Conservation (phyloP, 768 basidiomycete species). For the Tremella mesenterica region DNA sequence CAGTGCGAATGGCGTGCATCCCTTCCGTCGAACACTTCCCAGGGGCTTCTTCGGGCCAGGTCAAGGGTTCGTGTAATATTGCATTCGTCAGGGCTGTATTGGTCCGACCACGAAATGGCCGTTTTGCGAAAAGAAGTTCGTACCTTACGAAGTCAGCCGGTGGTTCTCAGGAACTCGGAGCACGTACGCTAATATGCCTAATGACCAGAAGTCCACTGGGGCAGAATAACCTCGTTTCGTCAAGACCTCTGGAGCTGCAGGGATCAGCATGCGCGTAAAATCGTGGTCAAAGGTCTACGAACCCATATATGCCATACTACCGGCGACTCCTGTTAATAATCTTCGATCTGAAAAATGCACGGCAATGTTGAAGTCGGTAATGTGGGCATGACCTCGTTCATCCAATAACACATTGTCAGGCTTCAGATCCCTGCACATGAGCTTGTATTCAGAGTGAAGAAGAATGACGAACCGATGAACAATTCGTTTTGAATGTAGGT, state of each 20-base stretch:
- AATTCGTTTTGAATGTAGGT: slow-evolving; percentile 83
- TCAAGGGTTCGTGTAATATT: slow-evolving; percentile 75
- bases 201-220: slow-evolving; percentile 94
- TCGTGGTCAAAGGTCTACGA: slow-evolving; percentile 21
- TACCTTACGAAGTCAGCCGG: slow-evolving; percentile 41
- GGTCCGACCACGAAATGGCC: slow-evolving; percentile 87
- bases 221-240: slow-evolving; percentile 89
- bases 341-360: slow-evolving; percentile 91
- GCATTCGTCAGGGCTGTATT: slow-evolving; percentile 87
- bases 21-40: slow-evolving; percentile 67
- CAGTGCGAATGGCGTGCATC: slow-evolving; percentile 68
- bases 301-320: slow-evolving; percentile 99
- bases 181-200: slow-evolving; percentile 72
- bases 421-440: slow-evolving; percentile 68
- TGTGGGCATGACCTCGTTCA: slow-evolving; percentile 83
- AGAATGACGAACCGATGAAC: slow-evolving; percentile 72
- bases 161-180: background rate
- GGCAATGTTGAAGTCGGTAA: slow-evolving; percentile 98
- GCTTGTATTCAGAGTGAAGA: slow-evolving; percentile 2
- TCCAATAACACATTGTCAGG: slow-evolving; percentile 96
- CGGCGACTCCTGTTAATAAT: slow-evolving; percentile 83
- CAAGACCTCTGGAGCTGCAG: slow-evolving; percentile 73
- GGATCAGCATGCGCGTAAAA: slow-evolving; percentile 3
- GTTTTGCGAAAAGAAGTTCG: slow-evolving; percentile 80
- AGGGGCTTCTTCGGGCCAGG: slow-evolving; percentile 84